Percentiles rank a stretch among this genome's conserved stretches.
Conservation (phyloP, 1,139 yeast genomes). For the Hanseniaspora gamundiae region DNA sequence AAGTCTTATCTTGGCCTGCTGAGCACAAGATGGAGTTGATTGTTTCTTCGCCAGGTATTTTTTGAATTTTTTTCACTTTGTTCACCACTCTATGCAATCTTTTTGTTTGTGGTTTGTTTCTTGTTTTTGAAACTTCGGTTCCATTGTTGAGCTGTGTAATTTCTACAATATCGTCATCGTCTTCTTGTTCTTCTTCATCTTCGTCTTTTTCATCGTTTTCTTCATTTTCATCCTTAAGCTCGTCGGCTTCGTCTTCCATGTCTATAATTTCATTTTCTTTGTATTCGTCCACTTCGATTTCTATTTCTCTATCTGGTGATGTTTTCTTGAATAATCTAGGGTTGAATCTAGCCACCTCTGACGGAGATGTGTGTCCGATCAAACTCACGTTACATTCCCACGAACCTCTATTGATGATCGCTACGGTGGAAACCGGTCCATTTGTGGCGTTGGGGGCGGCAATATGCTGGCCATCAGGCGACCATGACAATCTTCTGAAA, state of each 20-base stretch:
- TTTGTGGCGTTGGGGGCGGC: conserved; percentile 96
- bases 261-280: conserved; percentile 5
- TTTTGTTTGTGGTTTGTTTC: conserved; percentile 1
- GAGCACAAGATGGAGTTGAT: conserved; percentile 50
- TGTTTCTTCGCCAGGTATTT: conserved; percentile 20
- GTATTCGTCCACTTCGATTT: conserved; percentile 5
- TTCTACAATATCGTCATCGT: conserved; percentile 7
- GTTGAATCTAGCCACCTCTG: conserved; percentile 85
- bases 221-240: conserved; percentile 6
- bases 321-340: conserved; percentile 48
- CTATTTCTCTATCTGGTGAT: conserved; percentile 11
- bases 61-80: conserved; percentile 13
- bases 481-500: conserved; percentile 88
- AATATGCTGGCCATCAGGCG: conserved; percentile 93
- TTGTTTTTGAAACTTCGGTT: not conserved
- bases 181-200: conserved; percentile 3
- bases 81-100: conserved; percentile 13
- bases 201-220: conserved; percentile 5
- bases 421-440: conserved; percentile 89
- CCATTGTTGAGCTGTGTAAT: conserved; percentile 1
- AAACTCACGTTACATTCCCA: conserved; percentile 86
- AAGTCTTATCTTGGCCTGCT: conserved; percentile 66
- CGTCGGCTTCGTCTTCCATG: no score
- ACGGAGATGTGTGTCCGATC: conserved; percentile 94
- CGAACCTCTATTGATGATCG: conserved; percentile 76